Evolutionary conservation across 2,329 filamentous ascomycete species (phyloP), one percentile per base, ranked within the genome.

Genomic region (Aspergillus thermomutatus): DNA sequence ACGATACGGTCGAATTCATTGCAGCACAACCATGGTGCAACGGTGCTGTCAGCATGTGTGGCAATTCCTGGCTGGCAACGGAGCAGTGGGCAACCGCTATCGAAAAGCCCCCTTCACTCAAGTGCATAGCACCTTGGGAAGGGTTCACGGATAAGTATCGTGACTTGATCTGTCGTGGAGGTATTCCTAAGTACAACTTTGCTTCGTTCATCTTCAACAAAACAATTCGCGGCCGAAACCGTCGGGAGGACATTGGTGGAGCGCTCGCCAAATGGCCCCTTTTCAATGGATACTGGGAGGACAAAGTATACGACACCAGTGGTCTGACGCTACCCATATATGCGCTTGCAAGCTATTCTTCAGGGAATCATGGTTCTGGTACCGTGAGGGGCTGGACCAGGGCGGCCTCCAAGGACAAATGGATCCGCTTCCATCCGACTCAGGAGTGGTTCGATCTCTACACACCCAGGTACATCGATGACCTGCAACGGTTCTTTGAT

Each of bases 371-470:
- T 57, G 69, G 66, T 19, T 68, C 68, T 61, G 69, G 73, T n/a
- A 60, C 69, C 26, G 60, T 76, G n/a, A 37, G 74, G n/a, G 73
- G 68, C 25, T 76, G 70, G 66, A 49, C 73, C n/a, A 65, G 75
- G 55, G 66, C 77, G 7, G 56, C 66, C 1, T 62, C 68, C 8
- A 59, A 69, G 5, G 58, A 78, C 7, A 80, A 79, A 61, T 80
- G 77, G 78, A 65, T 79, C 19, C 69, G 73, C 0, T 71, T 67
- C 61, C 66, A 70, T 55, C 65, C 68, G 8, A 68, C 62, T 5
- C 77, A 80, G 57, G 79, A 80, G 55, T 80, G 77, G 78, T 73
- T 72, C 54, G 78, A 80, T 51, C 58, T 79, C 1, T 80, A 72
- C 56, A 60, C 67, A 8, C 58, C 61, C 1, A 61, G 73, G 41